Evolutionary conservation across 108 stramenopile genomes (phyloP), one percentile per base, ranked within the genome.

Genomic region (Nannochloropsis gaditana): DNA sequence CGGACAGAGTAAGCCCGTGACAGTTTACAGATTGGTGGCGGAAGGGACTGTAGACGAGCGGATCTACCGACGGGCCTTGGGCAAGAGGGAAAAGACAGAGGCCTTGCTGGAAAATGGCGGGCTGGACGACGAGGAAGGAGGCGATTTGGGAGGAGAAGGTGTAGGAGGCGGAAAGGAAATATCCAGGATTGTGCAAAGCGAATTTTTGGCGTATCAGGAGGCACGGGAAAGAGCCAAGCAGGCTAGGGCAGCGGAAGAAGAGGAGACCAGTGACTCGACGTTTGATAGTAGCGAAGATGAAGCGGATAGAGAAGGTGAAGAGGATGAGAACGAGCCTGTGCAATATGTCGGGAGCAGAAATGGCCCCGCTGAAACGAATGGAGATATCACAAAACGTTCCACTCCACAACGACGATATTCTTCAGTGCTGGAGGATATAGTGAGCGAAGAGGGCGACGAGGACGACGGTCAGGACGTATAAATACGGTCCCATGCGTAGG

Each of bases 31-130:
- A 73, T 45, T 92, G 79, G 91, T 92, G 41, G 84, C 89, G 59
- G 79, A 43, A 9, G 91, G 82, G 6, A 91, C 91, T 11, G 91
- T 92, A 2, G 91, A 92, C 79, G 88, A 92, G 47, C 45, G 88
- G 44, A 92, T 92, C 41, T 91, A 90, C 42, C 41, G 42, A 1
- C 82, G 85, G 45, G 90, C 89, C 11, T 89, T 80, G 43, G 84
- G 89, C 9, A 92, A 92, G 88, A 85, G 88, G 87, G 43, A 44
- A 43, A 21, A 87, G 42, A 89, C 44, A 80, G 42, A 84, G 79
- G 79, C 81, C 84, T 83, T 87, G 81, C 84, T 87, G 31, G 84
- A 87, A 43, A 83, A 84, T 43, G 80, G 41, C 5, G 80, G 80
- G 21, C 3, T 11, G 41, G 31, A 80, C 11, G 80, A 41, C 31